Base-by-base conservation (phyloP, 805 yeast species). In the Candida odintsovae region DNA sequence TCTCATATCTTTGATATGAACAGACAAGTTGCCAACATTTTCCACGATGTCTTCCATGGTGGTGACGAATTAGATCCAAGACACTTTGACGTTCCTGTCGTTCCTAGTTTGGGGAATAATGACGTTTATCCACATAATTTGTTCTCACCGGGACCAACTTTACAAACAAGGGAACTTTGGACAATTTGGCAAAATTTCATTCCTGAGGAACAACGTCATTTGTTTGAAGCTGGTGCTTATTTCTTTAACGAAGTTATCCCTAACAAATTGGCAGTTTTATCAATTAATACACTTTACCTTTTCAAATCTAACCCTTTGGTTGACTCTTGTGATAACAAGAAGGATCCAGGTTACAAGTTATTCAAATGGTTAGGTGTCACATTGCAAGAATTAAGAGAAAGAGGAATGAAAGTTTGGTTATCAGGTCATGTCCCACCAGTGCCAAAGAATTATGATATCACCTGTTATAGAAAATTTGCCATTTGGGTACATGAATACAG, bases 351-450 rank as follows among this genome's bases (percentile, higher is more conserved):
- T 1, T 87, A 83, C 61, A 78, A 81, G 57, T 67, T 85, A 43
- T 77, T 87, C 52, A 71, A 79, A 50, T 88, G 96, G 96, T 65
- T 89, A 7, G 92, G 94, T 3, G 72, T 76, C 40, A 82, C 83
- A 3, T 69, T 89, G 50, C 77, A 82, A 58, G 95, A 87, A 61
- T 66, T 88, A 66, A 72, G 96, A 57, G 67, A 71, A 20, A 69
- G 95, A 50, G 76, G 78, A 16, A 82, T 88, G 79, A 88, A 88
- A 66, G 95, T 85, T 16, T 89, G 95, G 95, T 66, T 88, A 20
- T 71, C 83, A 38, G 95, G 96, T 6, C 96, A 88, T 68, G 95
- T 89, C 15, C 96, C 96, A 3, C 95, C 96, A 5, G 77, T 83
- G 41, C 80, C 81, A 22, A 87, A 87, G 62, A 88, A 88, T 62